phyloP scores from a whole-genome alignment of 1,139 yeast genomes.

The Ashbya aceris region DNA sequence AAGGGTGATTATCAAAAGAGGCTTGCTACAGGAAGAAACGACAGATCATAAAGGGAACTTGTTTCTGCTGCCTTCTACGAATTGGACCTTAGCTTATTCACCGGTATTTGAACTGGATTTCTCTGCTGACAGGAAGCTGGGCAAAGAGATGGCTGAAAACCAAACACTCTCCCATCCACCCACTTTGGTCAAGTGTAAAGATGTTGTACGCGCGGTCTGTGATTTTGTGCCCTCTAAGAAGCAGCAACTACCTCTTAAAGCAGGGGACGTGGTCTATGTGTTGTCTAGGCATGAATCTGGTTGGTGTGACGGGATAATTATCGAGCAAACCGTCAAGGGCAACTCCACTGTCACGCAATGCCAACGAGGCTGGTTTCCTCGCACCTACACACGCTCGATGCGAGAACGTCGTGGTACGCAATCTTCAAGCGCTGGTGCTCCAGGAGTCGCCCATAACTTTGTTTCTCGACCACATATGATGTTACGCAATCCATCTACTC shows the following conservation, averaged over 20 bases:
- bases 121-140: neutral
- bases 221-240: slow-evolving; percentile 16
- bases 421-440: neutral
- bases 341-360: slow-evolving; percentile 13
- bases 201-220: slow-evolving; percentile 23
- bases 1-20: no score
- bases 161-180: no score
- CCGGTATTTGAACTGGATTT: neutral
- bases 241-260: slow-evolving; percentile 14
- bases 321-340: slow-evolving; percentile 19
- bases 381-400: slow-evolving; percentile 34
- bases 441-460: neutral
- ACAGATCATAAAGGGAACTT: no score
- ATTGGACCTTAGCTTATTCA: neutral
- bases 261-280: slow-evolving; percentile 31
- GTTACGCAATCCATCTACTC: slow-evolving; percentile 2
- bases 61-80: neutral
- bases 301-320: slow-evolving; percentile 71
- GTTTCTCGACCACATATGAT: slow-evolving; percentile 5
- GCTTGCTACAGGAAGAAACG: no score
- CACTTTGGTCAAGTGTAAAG: slow-evolving; percentile 11
- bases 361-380: slow-evolving; percentile 72
- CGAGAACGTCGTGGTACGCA: slow-evolving; percentile 8
- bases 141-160: no score
- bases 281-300: slow-evolving; percentile 45